Evolutionary conservation across 2,329 filamentous ascomycete genomes (phyloP), one percentile per base, ranked within the genome.

Genomic region (Neoscytalidium dimidiatum): DNA sequence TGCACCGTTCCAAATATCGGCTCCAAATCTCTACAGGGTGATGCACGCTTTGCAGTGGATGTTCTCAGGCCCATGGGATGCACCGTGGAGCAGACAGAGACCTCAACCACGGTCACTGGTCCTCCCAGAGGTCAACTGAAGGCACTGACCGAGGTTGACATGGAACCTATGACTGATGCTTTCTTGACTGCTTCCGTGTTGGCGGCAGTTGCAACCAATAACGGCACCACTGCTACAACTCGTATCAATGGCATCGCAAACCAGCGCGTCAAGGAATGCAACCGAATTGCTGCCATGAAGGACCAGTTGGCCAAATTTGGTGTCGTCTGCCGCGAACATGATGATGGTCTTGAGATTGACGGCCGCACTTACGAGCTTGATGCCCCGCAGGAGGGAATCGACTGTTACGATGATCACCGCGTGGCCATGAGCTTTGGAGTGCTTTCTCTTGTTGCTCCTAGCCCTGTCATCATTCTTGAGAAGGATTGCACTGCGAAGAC

Each of bases 91-190:
- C 95, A 99, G 78, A 92, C 90, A 0, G 87, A 87, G 62, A 88
- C 85, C 19, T 96, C 94, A 1, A 99, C 95, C 1, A 98, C 94
- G 0, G 95, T 99, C 8, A 96, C 90, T 8, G 95, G 95, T 1
- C 95, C 95, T n/a, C 79, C 86, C 2, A 78, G 84, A 64, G 94
- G 95, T 11, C 79, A 85, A 17, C 81, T 99, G 43, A 88, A 88
- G 70, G 90, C 92, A 0, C 81, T 99, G 13, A 81, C 88, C 19
- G 90, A 94, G 66, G 88, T 99, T 29, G 94, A 99, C 73, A 99
- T 99, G 95, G 95, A 98, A 77, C 91, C 94, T 1, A 99, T 99
- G 95, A 99, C 95, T 0, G 95, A 99, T 78, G 95, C 95, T 56
- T 99, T 99, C 83, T 84, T 99, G 61, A 97, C 94, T 4, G 95